Evolutionary conservation across 2,329 filamentous ascomycete genomes (phyloP).

Genomic region (Aspergillus hiratsukae): DNA sequence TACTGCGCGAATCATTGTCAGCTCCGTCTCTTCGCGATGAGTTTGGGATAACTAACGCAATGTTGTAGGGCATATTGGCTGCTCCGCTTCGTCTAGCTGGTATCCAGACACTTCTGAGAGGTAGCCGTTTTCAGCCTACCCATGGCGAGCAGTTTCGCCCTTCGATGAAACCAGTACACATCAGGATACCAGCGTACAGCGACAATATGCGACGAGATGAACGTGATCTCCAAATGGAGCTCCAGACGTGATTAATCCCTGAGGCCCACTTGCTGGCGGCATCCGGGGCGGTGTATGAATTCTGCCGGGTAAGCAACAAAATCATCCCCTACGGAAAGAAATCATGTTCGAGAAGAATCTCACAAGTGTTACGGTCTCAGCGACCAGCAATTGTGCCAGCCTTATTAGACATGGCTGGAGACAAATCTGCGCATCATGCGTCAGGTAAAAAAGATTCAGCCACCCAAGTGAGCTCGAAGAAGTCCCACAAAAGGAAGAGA

Average conservation of each 20-base stretch:
- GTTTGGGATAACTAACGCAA: constrained; percentile 51
- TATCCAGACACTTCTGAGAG: constrained; percentile 6
- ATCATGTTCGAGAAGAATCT: constrained; percentile 14
- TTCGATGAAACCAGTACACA: background rate
- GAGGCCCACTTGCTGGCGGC: constrained; percentile 18
- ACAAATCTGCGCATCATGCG: constrained; percentile 46
- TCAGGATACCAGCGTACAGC: background rate
- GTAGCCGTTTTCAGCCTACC: constrained; percentile 4
- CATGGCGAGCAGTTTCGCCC: constrained; percentile 16
- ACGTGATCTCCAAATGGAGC: background rate
- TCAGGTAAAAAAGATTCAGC: constrained; percentile 30
- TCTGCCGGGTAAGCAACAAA: constrained; percentile 15
- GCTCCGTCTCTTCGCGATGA: constrained; percentile 19
- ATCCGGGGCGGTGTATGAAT: constrained; percentile 12
- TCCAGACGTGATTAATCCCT: background rate
- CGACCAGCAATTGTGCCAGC: constrained; percentile 17
- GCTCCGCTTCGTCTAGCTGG: constrained; percentile 15
- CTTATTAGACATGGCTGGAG: constrained; percentile 39
- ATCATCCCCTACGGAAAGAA: constrained; percentile 24
- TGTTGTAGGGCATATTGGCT: constrained; percentile 62
- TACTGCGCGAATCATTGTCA: constrained; percentile 45
- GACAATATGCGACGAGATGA: background rate
- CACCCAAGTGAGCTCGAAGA: constrained; percentile 18
- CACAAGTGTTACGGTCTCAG: background rate
- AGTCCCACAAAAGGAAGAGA: constrained; percentile 33